These are phyloP conservation scores for Vitellaria paradoxa DNA, from an alignment of 179 eudicot species.

Conservation along the genomic window DNA sequence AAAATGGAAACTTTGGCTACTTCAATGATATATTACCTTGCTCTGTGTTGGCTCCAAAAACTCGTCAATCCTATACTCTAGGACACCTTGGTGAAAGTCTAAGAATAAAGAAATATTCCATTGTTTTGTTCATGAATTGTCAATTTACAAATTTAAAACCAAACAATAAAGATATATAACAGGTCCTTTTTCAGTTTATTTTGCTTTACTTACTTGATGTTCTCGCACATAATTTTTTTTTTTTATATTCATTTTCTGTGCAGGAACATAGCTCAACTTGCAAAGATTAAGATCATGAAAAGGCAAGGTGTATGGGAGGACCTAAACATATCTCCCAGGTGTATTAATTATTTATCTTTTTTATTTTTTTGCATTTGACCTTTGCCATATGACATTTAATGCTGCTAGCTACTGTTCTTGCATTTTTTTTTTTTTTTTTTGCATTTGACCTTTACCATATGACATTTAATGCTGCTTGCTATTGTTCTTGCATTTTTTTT, in stretches of 20 bases:
- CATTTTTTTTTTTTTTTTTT: not conserved
- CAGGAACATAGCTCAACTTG: constrained; percentile 86
- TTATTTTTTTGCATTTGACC: not conserved
- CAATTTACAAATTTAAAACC: too few species aligned
- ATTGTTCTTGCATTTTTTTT: not conserved
- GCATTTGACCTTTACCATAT: not conserved
- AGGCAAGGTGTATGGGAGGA: constrained; percentile 70
- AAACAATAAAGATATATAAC: too few species aligned
- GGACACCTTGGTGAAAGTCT: not conserved
- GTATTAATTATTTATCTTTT: constrained; percentile 7
- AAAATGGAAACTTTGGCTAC: not conserved
- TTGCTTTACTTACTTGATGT: not conserved
- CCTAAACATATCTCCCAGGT: constrained; percentile 72
- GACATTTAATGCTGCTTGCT: not conserved
- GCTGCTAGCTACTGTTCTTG: not conserved
- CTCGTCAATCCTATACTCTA: not conserved
- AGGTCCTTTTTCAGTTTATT: not conserved
- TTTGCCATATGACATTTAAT: not conserved
- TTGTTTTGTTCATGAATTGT: too few species aligned
- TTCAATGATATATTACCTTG: not conserved
- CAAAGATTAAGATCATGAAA: constrained; percentile 75
- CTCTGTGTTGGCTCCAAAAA: not conserved
- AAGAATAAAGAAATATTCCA: too few species aligned
- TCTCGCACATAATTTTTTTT: not conserved
- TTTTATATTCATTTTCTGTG: not conserved